Conservation (phyloP, 164 flowering plant genomes). For the Chimonanthus praecox region DNA sequence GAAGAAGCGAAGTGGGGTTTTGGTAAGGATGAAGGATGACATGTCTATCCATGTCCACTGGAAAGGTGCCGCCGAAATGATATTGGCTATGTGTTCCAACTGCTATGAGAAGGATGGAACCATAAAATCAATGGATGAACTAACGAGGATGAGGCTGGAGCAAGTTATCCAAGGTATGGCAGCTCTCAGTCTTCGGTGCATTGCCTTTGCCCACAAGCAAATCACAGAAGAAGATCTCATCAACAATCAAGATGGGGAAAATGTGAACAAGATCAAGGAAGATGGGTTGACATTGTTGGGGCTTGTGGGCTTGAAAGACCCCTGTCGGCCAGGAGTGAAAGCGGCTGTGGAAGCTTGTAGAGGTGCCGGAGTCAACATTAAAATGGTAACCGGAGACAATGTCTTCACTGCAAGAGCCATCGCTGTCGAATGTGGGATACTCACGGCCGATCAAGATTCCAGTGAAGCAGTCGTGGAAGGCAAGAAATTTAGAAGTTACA, state of each 20-base stretch:
- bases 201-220: slow-evolving; percentile 24
- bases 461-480: slow-evolving; percentile 46
- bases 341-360: slow-evolving; percentile 23
- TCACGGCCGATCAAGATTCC: slow-evolving; percentile 16
- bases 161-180: slow-evolving; percentile 19
- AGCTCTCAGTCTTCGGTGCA: slow-evolving; percentile 27
- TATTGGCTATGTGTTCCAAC: slow-evolving; percentile 51
- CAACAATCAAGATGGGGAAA: not conserved
- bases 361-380: slow-evolving; percentile 44
- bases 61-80: slow-evolving; percentile 19
- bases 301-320: slow-evolving; percentile 51
- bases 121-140: slow-evolving; percentile 8
- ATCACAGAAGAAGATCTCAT: slow-evolving; percentile 5
- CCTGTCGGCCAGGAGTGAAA: slow-evolving; percentile 40
- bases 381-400: slow-evolving; percentile 13
- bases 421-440: slow-evolving; percentile 58
- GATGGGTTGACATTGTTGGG: slow-evolving; percentile 36
- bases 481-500: slow-evolving; percentile 37
- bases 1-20: slow-evolving; percentile 46
- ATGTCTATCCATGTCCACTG: slow-evolving; percentile 45
- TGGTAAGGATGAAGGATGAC: slow-evolving; percentile 28
- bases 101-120: slow-evolving; percentile 19
- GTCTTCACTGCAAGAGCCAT: slow-evolving; percentile 56
- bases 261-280: slow-evolving; percentile 18
- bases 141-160: slow-evolving; percentile 5